Percentiles rank a stretch among this genome's conserved stretches.
Conservation (phyloP, 306 rosid genomes). For the Acmispon strigosus region DNA sequence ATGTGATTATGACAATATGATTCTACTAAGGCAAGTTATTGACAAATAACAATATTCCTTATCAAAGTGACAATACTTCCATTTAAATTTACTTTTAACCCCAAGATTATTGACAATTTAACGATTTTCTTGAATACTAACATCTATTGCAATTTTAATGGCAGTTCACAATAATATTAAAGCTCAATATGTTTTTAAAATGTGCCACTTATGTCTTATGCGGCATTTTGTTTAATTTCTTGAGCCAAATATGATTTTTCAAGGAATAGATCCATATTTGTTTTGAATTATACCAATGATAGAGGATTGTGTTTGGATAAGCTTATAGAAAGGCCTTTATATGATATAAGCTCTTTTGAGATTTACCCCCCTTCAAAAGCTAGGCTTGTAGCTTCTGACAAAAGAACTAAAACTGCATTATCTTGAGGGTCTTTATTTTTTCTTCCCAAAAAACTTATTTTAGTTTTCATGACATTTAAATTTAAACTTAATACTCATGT, state of each 20-base stretch:
- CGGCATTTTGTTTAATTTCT: neutral
- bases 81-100: neutral
- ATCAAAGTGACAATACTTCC: neutral
- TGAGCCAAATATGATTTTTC: constrained; percentile 3
- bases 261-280: neutral
- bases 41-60: neutral
- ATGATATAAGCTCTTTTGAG: neutral
- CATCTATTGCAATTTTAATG: neutral
- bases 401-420: neutral
- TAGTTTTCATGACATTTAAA: neutral
- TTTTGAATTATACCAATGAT: neutral
- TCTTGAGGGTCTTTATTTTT: neutral
- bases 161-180: neutral
- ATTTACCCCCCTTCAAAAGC: neutral
- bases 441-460: neutral
- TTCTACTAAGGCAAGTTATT: neutral
- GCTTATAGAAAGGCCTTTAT: neutral
- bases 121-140: neutral
- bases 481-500: neutral
- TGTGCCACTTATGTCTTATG: neutral
- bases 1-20: neutral
- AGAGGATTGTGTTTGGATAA: constrained; percentile 9
- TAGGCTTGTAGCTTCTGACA: neutral
- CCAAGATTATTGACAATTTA: neutral
- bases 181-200: neutral